Evolutionary conservation across 1,139 yeast genomes (phyloP).

Genomic region (Sporopachydermia cereana): DNA sequence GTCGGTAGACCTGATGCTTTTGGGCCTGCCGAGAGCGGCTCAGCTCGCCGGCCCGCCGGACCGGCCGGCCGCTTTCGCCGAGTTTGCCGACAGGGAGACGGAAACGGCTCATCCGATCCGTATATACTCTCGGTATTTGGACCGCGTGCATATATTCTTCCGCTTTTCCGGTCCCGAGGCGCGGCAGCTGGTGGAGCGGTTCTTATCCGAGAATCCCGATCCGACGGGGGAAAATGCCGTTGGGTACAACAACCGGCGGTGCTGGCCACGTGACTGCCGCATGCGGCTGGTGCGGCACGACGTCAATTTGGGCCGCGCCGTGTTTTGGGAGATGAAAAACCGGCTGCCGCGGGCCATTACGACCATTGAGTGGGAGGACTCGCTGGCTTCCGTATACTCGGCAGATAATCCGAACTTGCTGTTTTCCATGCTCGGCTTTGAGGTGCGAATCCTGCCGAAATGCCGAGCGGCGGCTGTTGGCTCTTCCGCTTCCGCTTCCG

Average conservation of each 20-base stretch:
- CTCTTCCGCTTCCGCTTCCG: too few relatives aligned
- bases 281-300: conserved; percentile 89
- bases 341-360: conserved; percentile 71
- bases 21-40: conserved; percentile 79
- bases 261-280: conserved; percentile 92
- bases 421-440: conserved; percentile 92
- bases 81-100: conserved; percentile 45
- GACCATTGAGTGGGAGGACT: conserved; percentile 66
- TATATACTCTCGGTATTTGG: conserved; percentile 72
- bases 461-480: too few relatives aligned
- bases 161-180: conserved; percentile 67
- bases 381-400: conserved; percentile 82
- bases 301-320: conserved; percentile 86
- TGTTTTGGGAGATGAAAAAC: conserved; percentile 78
- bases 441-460: conserved; percentile 78
- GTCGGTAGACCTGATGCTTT: conserved; percentile 63
- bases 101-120: conserved; percentile 68
- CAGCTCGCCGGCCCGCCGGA: conserved; percentile 76
- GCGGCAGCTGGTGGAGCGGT: conserved; percentile 64
- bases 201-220: conserved; percentile 75
- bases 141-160: conserved; percentile 69
- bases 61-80: conserved; percentile 67
- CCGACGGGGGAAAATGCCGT: conserved; percentile 81
- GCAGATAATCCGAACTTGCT: conserved; percentile 79
- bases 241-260: conserved; percentile 77